Conservation (phyloP, 2,329 filamentous ascomycete genomes). For the Didymella arachidicola region DNA sequence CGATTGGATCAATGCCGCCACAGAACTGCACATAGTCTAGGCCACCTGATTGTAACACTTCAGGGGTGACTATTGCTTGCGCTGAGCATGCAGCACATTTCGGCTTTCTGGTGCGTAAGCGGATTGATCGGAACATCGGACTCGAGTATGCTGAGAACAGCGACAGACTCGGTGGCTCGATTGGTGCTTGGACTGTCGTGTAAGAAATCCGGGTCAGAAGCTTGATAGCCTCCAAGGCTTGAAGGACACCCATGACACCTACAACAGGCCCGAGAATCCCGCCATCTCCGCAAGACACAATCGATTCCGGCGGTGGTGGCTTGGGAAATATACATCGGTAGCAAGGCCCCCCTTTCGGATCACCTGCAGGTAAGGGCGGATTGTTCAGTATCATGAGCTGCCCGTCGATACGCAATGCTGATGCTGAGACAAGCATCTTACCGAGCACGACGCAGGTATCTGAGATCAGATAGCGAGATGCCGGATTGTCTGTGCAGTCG, state of each 20-base stretch:
- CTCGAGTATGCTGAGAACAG: constrained; percentile 64
- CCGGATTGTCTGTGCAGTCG: constrained; percentile 94
- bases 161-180: constrained; percentile 54
- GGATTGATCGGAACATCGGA: constrained; percentile 74
- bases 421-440: constrained; percentile 86
- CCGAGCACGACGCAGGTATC: constrained; percentile 82
- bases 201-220: constrained; percentile 64
- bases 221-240: constrained; percentile 89
- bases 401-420: constrained; percentile 85
- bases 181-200: constrained; percentile 16
- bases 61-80: constrained; percentile 67
- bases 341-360: constrained; percentile 75
- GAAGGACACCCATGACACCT: constrained; percentile 89
- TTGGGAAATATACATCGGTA: constrained; percentile 93
- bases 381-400: constrained; percentile 90
- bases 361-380: constrained; percentile 69
- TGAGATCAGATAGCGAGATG: constrained; percentile 89
- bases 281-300: constrained; percentile 88
- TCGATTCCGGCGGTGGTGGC: constrained; percentile 82
- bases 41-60: constrained; percentile 68
- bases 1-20: constrained; percentile 66
- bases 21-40: constrained; percentile 90
- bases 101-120: constrained; percentile 71
- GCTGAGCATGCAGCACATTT: constrained; percentile 81
- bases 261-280: constrained; percentile 93